Evolutionary conservation across 768 basidiomycete species (phyloP), one percentile per base, ranked within the genome.

Genomic region (Suillus brevipes): DNA sequence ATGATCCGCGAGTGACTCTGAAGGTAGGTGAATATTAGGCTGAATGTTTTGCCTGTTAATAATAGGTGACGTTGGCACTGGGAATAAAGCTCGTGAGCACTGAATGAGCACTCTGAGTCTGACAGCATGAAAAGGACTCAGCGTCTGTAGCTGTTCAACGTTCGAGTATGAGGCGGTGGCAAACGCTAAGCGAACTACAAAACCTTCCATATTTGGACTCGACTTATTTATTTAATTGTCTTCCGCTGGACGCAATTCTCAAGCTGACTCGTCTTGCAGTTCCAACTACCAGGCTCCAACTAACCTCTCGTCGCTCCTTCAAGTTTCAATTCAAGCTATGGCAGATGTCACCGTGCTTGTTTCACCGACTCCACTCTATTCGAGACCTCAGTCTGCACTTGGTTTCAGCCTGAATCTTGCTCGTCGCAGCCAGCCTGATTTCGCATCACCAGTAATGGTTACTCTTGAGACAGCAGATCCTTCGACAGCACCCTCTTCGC

Each of bases 321-420:
- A 36, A 36, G 34, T 36, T 58, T 28, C 38, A 36, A 59, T 62
- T 62, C 43, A n/a, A 49, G 20, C 34, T 34, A 75, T 77, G 75
- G 67, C 76, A 20, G 76, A 77, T 61, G 40, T 78, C 40, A 76
- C 76, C 0, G 76, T 76, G 7, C 76, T 76, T 20, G 72, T 76
- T 49, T 75, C 76, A 50, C 75, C 75, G 8, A 76, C 75, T 2
- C 71, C 75, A 3, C 14, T 66, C 12, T 71, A 73, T 64, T 69
- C 75, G 13, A 65, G 45, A 1, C 69, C 57, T 60, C 72, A 67
- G 45, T 66, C 34, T 28, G 9, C 72, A 65, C 71, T 59, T 10
- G 65, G 65, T 73, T 77, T 76, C 66, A 64, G 31, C 43, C 59
- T 64, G 38, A 78, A 72, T 66, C 70, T 73, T 47, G 75, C 69